Conservation (phyloP, 345 rosid species). For the Bruguiera parviflora region DNA sequence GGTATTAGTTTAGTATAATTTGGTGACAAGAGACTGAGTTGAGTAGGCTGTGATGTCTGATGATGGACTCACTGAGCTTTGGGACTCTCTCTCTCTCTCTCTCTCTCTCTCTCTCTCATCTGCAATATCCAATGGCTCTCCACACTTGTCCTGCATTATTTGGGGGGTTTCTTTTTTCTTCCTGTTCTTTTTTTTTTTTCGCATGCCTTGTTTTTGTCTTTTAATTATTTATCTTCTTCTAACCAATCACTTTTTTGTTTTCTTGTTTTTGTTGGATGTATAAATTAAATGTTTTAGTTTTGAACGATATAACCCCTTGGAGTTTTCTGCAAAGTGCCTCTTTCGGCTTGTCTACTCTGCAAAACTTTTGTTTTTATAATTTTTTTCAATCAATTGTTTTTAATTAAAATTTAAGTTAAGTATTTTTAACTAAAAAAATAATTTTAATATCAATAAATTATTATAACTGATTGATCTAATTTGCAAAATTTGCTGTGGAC, state of each 20-base stretch:
- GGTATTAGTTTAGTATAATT: slow-evolving; percentile 12
- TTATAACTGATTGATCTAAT: too few species aligned
- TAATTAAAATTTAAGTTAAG: too few species aligned
- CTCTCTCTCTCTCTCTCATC: slow-evolving; percentile 30
- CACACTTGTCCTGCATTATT: slow-evolving; percentile 63
- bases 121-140: slow-evolving; percentile 43
- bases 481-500: too few species aligned
- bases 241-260: background rate
- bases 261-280: background rate
- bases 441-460: too few species aligned
- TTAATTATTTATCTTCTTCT: background rate
- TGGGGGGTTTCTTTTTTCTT: slow-evolving; percentile 26
- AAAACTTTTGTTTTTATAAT: too few species aligned
- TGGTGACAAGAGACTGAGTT: slow-evolving; percentile 19
- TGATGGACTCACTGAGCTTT: slow-evolving; percentile 27
- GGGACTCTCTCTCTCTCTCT: slow-evolving; percentile 35
- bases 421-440: too few species aligned
- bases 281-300: too few species aligned
- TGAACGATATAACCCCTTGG: too few species aligned
- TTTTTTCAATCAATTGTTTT: too few species aligned
- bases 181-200: slow-evolving; percentile 12
- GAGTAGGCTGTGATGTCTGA: slow-evolving; percentile 26
- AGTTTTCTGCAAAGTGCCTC: too few species aligned
- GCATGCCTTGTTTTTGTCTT: background rate
- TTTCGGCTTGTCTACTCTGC: too few species aligned